Percentiles rank a stretch among this genome's conserved stretches.
Evolutionary conservation across 176 grass and related monocot genomes (phyloP).

Genomic region (Avena insularis): DNA sequence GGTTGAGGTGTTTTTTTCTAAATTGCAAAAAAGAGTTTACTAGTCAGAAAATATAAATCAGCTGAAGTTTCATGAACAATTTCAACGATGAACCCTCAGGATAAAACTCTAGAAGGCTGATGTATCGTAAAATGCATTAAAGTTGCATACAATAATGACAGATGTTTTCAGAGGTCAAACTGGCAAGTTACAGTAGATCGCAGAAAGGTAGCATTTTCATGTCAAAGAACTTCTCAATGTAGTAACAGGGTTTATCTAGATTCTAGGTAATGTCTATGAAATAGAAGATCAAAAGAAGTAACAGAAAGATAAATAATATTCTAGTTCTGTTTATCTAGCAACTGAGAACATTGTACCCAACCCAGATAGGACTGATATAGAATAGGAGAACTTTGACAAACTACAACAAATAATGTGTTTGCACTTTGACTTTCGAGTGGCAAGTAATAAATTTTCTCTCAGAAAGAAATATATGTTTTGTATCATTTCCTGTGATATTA

Average conservation of each 20-base stretch:
- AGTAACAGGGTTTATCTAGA: conserved; percentile 11
- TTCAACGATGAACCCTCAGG: background rate
- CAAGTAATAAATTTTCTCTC: background rate
- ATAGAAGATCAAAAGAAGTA: conserved; percentile 10
- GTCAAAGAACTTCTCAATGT: background rate
- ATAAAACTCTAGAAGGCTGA: background rate
- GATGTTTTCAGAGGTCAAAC: background rate
- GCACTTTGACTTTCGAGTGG: background rate
- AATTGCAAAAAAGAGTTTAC: background rate
- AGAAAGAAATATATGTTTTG: background rate
- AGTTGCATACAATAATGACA: background rate
- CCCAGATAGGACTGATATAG: background rate
- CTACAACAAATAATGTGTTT: background rate
- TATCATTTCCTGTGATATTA: background rate
- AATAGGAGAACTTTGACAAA: conserved; percentile 5
- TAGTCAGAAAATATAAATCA: background rate
- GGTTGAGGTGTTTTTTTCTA: background rate
- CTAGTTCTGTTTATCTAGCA: background rate
- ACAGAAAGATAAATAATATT: background rate
- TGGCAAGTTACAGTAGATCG: background rate
- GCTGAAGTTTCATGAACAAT: conserved; percentile 20
- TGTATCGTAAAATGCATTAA: background rate
- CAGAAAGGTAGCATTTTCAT: background rate
- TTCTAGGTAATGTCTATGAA: background rate
- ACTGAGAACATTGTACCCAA: background rate